phyloP scores from a whole-genome alignment of 495 filamentous ascomycete species.

The Aspergillus bridgeri region DNA sequence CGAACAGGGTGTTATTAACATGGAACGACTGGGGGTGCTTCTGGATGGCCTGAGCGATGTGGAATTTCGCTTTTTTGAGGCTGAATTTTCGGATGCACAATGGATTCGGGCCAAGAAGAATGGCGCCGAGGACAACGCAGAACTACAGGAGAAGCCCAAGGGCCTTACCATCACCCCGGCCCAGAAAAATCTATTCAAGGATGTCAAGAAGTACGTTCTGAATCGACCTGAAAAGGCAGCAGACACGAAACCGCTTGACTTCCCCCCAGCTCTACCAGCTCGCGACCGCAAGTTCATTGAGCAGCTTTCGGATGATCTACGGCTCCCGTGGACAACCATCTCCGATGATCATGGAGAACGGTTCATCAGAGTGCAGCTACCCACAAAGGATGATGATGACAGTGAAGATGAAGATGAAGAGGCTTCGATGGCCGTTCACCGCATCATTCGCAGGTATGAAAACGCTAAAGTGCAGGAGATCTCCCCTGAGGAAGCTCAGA shows the following conservation, averaged over 20 bases:
- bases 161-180: slow-evolving; percentile 68
- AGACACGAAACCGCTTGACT: slow-evolving; percentile 55
- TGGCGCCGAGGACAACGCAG: slow-evolving; percentile 41
- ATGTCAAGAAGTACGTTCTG: slow-evolving; percentile 76
- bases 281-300: slow-evolving; percentile 89
- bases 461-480: slow-evolving; percentile 82
- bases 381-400: slow-evolving; percentile 51
- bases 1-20: slow-evolving; percentile 85
- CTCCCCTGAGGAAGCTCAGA: slow-evolving; percentile 71
- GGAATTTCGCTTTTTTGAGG: slow-evolving; percentile 88
- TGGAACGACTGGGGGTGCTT: slow-evolving; percentile 72
- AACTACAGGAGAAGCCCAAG: slow-evolving; percentile 59
- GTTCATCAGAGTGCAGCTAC: slow-evolving; percentile 72
- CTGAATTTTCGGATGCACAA: slow-evolving; percentile 78
- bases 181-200: slow-evolving; percentile 78
- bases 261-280: slow-evolving; percentile 72
- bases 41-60: slow-evolving; percentile 79
- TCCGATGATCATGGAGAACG: slow-evolving; percentile 75
- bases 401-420: slow-evolving; percentile 79
- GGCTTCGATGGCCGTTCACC: slow-evolving; percentile 72
- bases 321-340: slow-evolving; percentile 76
- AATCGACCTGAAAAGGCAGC: slow-evolving; percentile 49
- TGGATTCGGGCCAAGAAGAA: slow-evolving; percentile 83
- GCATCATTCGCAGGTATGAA: slow-evolving; percentile 85
- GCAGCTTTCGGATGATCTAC: slow-evolving; percentile 77